Base-by-base conservation (phyloP, 2,329 filamentous ascomycete species). In the Trichophyton benhamiae region DNA sequence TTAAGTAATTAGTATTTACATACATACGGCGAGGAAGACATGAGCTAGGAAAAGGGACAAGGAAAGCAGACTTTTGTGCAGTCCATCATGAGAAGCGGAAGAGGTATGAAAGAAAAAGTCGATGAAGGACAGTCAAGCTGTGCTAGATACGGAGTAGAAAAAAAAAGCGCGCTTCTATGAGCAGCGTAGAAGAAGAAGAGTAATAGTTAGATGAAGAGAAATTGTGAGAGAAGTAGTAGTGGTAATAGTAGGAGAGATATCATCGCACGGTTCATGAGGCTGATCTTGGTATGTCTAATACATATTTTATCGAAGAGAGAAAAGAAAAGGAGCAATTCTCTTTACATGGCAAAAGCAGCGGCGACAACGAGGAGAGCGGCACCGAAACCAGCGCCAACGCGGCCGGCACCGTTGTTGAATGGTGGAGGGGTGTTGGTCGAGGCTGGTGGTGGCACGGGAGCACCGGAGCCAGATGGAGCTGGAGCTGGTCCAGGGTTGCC, bases 281-380 rank as follows among this genome's bases (percentile, higher is more conserved):
- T 46, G 27, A 30, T 59, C 44, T 59, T 33, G 33, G 30, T 48
- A 30, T 44, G 41, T 49, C 44, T 48, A 49, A 25, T 49, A 59
- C 44, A 59, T 59, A 3, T 49, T 42, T 20, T 8, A 25, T 46
- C 44, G 49, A 53, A 44, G 20, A 53, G 8, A 17, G 59, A 33
- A 11, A 52, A 48, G 27, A 60, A 27, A 9, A 44, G 22, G 20
- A n/a, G 42, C 11, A 38, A 38, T 38, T 55, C 33, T 55, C 13
- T 60, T 64, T 66, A 67, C 38, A 68, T 64, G 55, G 65, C 66
- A 36, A 66, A 60, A 48, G 65, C 60, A 48, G 63, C 65, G 42
- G 60, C 62, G 38, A 66, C 17, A 46, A 62, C 63, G 61, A 64
- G 55, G 49, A 63, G 42, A 25, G 63, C 63, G n/a, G 61, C 66